Evolutionary conservation across 306 rosid species (phyloP), one percentile per base, ranked within the genome.

Genomic region (Castanopsis chinensis): DNA sequence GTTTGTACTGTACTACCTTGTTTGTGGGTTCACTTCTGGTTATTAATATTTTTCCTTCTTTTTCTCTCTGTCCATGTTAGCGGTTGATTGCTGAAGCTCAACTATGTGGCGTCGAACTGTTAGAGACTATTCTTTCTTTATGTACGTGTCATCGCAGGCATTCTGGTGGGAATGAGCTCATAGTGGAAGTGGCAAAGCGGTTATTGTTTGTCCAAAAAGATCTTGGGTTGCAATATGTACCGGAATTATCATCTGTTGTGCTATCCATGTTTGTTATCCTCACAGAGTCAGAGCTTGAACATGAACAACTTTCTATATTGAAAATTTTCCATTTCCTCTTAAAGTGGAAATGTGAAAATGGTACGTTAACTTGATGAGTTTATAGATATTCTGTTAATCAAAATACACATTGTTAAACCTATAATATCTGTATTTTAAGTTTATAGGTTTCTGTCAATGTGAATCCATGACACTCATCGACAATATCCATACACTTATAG

Each of bases 271-370:
- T 93, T 85, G 74, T 77, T 1, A 84, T 91, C 73, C 90, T 95
- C 28, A 63, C 82, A 75, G 90, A 87, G 79, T 87, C 96, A 75
- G 99, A 92, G 78, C 94, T 93, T 49, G 98, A 93, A 74, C 94
- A 95, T 35, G 97, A 91, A 74, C 99, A 95, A 72, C 89, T 91
- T 81, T 89, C 92, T 52, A 71, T 79, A 60, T 70, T 92, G 84
- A 95, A 88, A 79, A 85, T 92, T 79, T 81, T 91, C 67, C 89
- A 83, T 76, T 76, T 87, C 63, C 87, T 91, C 82, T 57, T 92
- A 71, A 85, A 78, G 81, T 95, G 99, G 99, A 92, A 91, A 87
- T 84, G 84, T 80, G 89, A 83, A 75, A 75, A 80, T 68, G 93
- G 99, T 95, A 86, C 21, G 91, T 71, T 71, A 74, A 67, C 76